Evolutionary conservation across 306 rosid species (phyloP), one percentile per base, ranked within the genome.

Genomic region (Rosa multiflora): DNA sequence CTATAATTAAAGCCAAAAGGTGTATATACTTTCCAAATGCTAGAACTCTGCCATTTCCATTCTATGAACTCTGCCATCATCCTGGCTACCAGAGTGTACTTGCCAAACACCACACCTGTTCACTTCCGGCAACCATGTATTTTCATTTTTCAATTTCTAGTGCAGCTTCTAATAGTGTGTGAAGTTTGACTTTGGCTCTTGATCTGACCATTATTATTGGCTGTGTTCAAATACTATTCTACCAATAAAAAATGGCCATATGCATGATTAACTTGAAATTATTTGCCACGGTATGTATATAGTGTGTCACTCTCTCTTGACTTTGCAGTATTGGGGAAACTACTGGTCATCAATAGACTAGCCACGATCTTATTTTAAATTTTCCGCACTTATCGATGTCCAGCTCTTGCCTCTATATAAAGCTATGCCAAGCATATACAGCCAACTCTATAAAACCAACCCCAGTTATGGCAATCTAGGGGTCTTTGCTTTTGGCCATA

Each of bases 401-500:
- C 0, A 59, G 1, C 66, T 23, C 32, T 39, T 64, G 12, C 70
- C 43, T 35, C 70, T 64, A 64, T 64, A 64, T 64, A 64, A 35
- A 11, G 5, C 70, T 44, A 64, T 64, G 4, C 70, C 21, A 35
- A 18, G 43, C 44, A 64, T 29, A 29, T 62, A 40, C 0, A 12
- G 29, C 67, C 40, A 35, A 1, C 46, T 35, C 1, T 29, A 1
- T 32, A 35, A 37, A 39, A 0, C 12, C 44, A 39, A 0, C 12
- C 44, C 47, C 21, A 37, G 70, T 14, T 6, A 66, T 66, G 77
- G 66, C 29, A 9, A 86, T 86, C 18, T 86, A 70, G 10, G 74
- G 51, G 39, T n/a, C 55, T 10, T 21, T 5, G 8, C 59, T 71
- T 48, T 4, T 15, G 6, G 59, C n/a, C 23, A 14, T 71, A 11